These are phyloP conservation scores for Chiua sp. DNA, from an alignment of 1,284 basidiomycete genomes.

Conservation along the genomic window DNA sequence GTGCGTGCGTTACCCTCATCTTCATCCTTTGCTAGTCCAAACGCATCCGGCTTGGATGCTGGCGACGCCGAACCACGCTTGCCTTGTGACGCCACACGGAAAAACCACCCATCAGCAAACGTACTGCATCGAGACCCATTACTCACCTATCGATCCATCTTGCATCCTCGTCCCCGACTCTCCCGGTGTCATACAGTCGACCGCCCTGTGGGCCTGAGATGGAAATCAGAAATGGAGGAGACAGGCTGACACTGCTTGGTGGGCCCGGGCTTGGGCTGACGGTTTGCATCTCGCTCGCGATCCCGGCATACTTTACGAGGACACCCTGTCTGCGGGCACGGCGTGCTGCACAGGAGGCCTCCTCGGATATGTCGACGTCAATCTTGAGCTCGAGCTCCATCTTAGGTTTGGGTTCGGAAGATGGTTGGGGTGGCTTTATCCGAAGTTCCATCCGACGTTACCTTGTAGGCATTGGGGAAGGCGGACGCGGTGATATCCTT, in stretches of 20 bases:
- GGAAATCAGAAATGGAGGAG: constrained; percentile 64
- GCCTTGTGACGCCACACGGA: constrained; percentile 31
- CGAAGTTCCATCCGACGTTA: constrained; percentile 19
- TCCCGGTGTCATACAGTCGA: constrained; percentile 34
- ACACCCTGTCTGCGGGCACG: constrained; percentile 85
- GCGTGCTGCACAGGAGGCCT: constrained; percentile 79
- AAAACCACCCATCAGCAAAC: constrained; percentile 4
- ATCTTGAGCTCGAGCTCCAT: constrained; percentile 66
- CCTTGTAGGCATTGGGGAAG: constrained; percentile 32
- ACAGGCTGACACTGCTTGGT: constrained; percentile 67
- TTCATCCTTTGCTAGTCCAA: constrained; percentile 65
- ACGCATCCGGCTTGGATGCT: constrained; percentile 53
- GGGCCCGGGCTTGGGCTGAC: constrained; percentile 61
- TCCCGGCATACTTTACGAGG: constrained; percentile 77
- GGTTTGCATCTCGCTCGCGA: constrained; percentile 46
- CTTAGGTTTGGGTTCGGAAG: constrained; percentile 35
- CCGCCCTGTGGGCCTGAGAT: constrained; percentile 57
- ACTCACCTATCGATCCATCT: constrained; percentile 37
- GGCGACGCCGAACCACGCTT: constrained; percentile 59
- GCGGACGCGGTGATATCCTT: constrained; percentile 65
- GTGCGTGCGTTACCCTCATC: constrained; percentile 52
- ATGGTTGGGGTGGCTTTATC: constrained; percentile 34
- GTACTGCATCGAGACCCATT: constrained; percentile 2
- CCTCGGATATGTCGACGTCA: constrained; percentile 64
- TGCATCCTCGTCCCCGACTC: constrained; percentile 11